These are phyloP conservation scores for Chrysanthemum seticuspe DNA, from an alignment of 129 eudicot genomes.

Conservation along the genomic window DNA sequence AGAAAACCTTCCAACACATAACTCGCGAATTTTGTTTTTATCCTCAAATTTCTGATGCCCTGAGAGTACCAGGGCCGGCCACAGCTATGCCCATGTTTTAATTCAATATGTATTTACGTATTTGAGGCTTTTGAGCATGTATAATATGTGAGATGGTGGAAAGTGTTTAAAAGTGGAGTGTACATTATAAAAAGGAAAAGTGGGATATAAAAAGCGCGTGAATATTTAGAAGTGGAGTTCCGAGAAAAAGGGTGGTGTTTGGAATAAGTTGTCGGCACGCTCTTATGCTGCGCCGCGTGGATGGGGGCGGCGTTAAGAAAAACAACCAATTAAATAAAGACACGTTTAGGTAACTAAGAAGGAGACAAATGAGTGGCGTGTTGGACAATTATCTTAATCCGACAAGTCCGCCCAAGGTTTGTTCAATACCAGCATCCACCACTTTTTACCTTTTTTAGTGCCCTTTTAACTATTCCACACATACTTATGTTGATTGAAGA, in stretches of 20 bases:
- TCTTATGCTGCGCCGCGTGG: conserved; percentile 26
- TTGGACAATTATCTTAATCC: conserved; percentile 25
- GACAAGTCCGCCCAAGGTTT: conserved; percentile 33
- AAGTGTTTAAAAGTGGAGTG: background rate
- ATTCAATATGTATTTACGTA: too few relatives aligned
- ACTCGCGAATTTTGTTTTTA: too few relatives aligned
- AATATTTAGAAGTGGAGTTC: conserved; percentile 26
- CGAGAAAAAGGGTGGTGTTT: conserved; percentile 22
- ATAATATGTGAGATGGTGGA: too few relatives aligned
- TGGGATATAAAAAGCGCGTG: conserved; percentile 13
- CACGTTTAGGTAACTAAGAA: conserved; percentile 23
- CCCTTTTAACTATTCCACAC: background rate
- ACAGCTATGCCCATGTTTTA: too few relatives aligned
- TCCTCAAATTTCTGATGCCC: too few relatives aligned
- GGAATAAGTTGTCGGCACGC: conserved; percentile 24
- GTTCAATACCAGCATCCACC: conserved; percentile 26
- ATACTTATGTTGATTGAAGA: background rate
- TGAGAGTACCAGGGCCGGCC: too few relatives aligned
- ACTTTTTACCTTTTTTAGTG: background rate
- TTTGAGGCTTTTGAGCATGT: too few relatives aligned
- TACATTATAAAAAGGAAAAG: background rate
- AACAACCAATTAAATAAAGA: background rate
- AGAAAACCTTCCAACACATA: too few relatives aligned
- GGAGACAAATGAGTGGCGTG: conserved; percentile 29
- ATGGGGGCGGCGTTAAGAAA: conserved; percentile 26